These are phyloP conservation scores for Mycena amicta DNA, from an alignment of 768 basidiomycete species.

Conservation along the genomic window DNA sequence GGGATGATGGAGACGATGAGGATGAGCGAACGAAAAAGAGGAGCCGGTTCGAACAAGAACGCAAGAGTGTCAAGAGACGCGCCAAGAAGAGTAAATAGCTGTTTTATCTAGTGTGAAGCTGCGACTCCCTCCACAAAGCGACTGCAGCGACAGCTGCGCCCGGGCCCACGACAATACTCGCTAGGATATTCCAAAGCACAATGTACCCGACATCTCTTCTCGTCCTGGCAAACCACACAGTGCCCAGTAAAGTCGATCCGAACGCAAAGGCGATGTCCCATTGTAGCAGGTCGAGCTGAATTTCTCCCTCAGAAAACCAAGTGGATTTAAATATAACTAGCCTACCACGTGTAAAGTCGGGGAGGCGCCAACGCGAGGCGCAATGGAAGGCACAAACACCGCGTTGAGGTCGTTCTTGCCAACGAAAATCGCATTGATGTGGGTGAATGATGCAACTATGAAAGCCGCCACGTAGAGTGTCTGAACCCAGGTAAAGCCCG, in stretches of 20 bases:
- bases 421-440: conserved; percentile 41
- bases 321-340: no score
- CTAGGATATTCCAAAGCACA: conserved; percentile 45
- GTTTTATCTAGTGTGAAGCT: conserved; percentile 23
- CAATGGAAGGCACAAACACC: conserved; percentile 40
- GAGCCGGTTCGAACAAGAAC: conserved; percentile 53
- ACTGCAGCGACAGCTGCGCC: conserved; percentile 53
- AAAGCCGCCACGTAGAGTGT: conserved; percentile 42
- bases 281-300: conserved; percentile 45
- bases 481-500: conserved; percentile 41
- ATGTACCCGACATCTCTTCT: conserved; percentile 35
- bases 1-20: conserved; percentile 29
- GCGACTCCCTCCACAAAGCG: conserved; percentile 51
- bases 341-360: conserved; percentile 30
- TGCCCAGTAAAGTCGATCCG: conserved; percentile 42
- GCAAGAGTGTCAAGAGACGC: conserved; percentile 45
- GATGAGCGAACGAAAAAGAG: conserved; percentile 40
- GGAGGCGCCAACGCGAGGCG: conserved; percentile 28
- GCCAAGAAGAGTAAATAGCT: conserved; percentile 20
- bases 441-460: conserved; percentile 44
- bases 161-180: conserved; percentile 47
- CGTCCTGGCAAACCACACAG: conserved; percentile 50
- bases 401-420: conserved; percentile 35
- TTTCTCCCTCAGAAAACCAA: no score
- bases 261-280: conserved; percentile 51